Percentiles rank a stretch among this genome's conserved stretches.
phyloP scores from a whole-genome alignment of 495 filamentous ascomycete genomes.

The Aspergillus bridgeri region DNA sequence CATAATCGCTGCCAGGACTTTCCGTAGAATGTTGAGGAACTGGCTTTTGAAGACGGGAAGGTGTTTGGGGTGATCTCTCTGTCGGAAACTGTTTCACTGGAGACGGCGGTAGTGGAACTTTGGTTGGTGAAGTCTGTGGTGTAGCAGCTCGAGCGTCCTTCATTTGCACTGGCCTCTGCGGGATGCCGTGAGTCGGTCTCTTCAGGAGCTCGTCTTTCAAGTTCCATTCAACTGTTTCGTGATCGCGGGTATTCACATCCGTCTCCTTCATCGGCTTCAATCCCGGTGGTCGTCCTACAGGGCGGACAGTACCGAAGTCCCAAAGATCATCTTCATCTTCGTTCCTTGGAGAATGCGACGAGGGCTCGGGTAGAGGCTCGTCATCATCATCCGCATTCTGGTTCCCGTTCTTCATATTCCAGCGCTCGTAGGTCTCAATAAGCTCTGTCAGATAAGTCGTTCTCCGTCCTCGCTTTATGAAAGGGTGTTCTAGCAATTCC shows the following conservation, averaged over 20 bases:
- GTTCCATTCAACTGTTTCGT: slow-evolving; percentile 38
- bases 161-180: slow-evolving; percentile 15
- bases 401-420: slow-evolving; percentile 64
- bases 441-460: slow-evolving; percentile 87
- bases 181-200: slow-evolving; percentile 22
- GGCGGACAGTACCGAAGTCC: slow-evolving; percentile 92
- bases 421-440: slow-evolving; percentile 85
- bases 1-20: slow-evolving; percentile 50
- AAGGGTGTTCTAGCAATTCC: slow-evolving; percentile 85
- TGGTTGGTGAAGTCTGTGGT: slow-evolving; percentile 48
- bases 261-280: slow-evolving; percentile 71
- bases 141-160: slow-evolving; percentile 13
- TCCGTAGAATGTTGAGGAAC: slow-evolving; percentile 25
- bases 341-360: slow-evolving; percentile 18
- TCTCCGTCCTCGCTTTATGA: slow-evolving; percentile 85
- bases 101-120: slow-evolving; percentile 57
- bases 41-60: slow-evolving; percentile 39
- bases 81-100: slow-evolving; percentile 30
- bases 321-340: slow-evolving; percentile 76
- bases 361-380: slow-evolving; percentile 43
- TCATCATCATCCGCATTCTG: slow-evolving; percentile 60
- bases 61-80: slow-evolving; percentile 44
- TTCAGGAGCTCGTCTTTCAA: slow-evolving; percentile 37
- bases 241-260: slow-evolving; percentile 61
- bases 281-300: slow-evolving; percentile 54